Evolutionary conservation across 177 flowering plant genomes (phyloP).

Genomic region (Telopea speciosissima): DNA sequence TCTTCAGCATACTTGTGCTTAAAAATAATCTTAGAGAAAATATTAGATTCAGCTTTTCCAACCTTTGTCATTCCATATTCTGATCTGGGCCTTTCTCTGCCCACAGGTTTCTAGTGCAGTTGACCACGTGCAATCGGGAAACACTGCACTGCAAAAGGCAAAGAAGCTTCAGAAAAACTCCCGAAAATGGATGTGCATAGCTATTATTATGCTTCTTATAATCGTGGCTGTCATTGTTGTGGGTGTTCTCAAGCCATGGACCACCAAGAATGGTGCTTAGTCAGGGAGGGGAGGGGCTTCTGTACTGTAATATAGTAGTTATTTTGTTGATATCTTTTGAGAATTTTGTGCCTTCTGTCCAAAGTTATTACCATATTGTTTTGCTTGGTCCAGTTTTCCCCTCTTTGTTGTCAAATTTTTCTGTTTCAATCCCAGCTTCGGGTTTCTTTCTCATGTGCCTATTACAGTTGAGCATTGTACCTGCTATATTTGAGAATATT

Average conservation of each 20-base stretch:
- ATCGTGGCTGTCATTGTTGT: slow-evolving; percentile 27
- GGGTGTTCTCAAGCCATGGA: background rate
- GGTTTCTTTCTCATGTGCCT: background rate
- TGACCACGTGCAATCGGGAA: slow-evolving; percentile 64
- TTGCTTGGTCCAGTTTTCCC: background rate
- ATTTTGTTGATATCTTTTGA: background rate
- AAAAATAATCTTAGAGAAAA: background rate
- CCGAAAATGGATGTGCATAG: slow-evolving; percentile 74
- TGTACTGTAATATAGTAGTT: background rate
- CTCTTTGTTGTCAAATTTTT: too few relatives aligned
- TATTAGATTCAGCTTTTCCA: too few relatives aligned
- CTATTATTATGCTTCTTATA: slow-evolving; percentile 51
- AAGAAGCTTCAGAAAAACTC: slow-evolving; percentile 54
- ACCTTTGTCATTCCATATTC: background rate
- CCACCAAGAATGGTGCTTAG: background rate
- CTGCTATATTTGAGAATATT: background rate
- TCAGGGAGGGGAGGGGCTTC: background rate
- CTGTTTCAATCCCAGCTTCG: background rate
- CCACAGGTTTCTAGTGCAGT: slow-evolving; percentile 64
- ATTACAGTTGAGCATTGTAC: too few relatives aligned
- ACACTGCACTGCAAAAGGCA: slow-evolving; percentile 50
- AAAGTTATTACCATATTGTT: background rate
- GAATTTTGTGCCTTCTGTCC: background rate
- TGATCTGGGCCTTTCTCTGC: background rate
- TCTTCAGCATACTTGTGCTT: background rate